Base-by-base conservation (phyloP, 2,329 filamentous ascomycete species). In the Ophiostoma tasmaniense region DNA sequence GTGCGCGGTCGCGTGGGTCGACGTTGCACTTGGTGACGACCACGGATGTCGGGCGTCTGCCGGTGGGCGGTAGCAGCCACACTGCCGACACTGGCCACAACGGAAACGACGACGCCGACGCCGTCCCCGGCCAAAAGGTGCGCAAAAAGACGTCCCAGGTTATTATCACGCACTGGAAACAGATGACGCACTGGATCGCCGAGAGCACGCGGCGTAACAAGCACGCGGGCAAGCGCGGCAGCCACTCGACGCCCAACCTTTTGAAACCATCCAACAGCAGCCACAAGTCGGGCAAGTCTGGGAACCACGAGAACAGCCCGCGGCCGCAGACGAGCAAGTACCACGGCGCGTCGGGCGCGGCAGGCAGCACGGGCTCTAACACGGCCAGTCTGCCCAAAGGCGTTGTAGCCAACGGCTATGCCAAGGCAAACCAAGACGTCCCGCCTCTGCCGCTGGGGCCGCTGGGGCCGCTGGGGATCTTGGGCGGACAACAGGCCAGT, bases 1-100 rank as follows among this genome's bases (percentile, higher is more conserved):
- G 87, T 72, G 87, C 90, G 70, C 84, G 90, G 73, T 90, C 91
- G 73, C 84, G 92, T 71, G 90, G 91, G 61, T 97, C 93, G 73
- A 95, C 92, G 72, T 84, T 97, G 39, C 92, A 97, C 76, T 86
- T 96, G 4, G 92, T 96, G 52, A 90, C 91, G 11, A 88, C 87
- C 0, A 82, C 82, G 7, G 84, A 86, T 22, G 81, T 80, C 11
- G 62, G 20, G 11, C 50, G 20, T 17, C 52, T 33, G 33, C 33
- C 33, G 5, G 33, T 33, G 33, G 50, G 66, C 52, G 35, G 30
- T 25, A 50, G 28, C 59, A 42, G 25, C 30, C 66, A 55, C 35
- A 33, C 42, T 1, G 25, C 74, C 33, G 72, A 71, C 55, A 71
- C 77, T n/a, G 3, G 74, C 3, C 37, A 39, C 37, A 39, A 39